Evolutionary conservation across 2,329 filamentous ascomycete genomes (phyloP), one percentile per base, ranked within the genome.

Genomic region (Arthrobotrys iridis): DNA sequence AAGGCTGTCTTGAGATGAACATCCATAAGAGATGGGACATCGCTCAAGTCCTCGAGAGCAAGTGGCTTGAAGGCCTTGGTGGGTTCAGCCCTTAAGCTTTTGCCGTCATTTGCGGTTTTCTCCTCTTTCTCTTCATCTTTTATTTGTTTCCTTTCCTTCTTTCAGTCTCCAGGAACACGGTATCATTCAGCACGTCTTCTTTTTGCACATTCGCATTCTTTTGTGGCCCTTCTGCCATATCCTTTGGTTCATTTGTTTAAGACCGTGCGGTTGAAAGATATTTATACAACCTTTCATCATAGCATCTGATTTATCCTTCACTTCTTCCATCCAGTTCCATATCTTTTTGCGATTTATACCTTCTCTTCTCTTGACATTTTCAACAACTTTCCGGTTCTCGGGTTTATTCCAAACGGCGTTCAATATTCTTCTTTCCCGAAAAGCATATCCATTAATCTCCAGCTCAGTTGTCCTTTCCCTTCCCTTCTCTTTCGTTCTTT

Each of bases 1-100:
- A 83, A 45, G 87, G 87, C 2, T 90, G 89, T 79, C 82, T 91
- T 22, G 84, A 88, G 33, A 84, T 87, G 82, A 84, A 89, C 62
- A 80, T 84, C 30, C 82, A 85, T 41, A 82, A 83, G 58, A 84
- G 89, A 43, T 89, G 86, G 86, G 86, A 84, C 33, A 85, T 90
- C 58, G 83, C 83, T 35, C 84, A 88, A 43, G 84, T 88, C 18
- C 79, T 90, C 37, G 83, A 83, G 20, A 86, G 85, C 77, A 78
- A 82, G 11, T 90, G 88, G 87, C 83, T 90, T 28, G 81, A 82
- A 24, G 83, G 82, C 10, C 81, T 82, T 35, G 76, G 72, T 28
- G 68, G 64, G 26, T 70, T 77, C 41, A 76, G 67, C 33, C 74
- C 66, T 66, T 78, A 55, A 78, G 11, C 18, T 45, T 18, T 48